Percentiles rank a stretch among this genome's conserved stretches.
phyloP scores from a whole-genome alignment of 768 basidiomycete genomes.

The Xerocomellus dryophilus region DNA sequence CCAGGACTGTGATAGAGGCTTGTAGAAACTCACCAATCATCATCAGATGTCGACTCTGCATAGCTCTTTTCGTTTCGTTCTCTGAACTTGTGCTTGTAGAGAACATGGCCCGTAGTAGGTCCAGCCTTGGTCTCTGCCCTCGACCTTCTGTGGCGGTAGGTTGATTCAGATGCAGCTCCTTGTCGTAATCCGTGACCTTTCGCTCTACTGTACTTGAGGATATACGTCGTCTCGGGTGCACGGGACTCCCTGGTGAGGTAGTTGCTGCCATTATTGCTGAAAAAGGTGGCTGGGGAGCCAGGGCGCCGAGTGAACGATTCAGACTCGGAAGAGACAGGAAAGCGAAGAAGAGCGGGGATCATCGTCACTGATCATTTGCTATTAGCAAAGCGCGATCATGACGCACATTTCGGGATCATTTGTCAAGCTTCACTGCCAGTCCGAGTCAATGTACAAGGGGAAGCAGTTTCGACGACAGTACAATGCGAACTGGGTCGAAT shows the following conservation, averaged over 20 bases:
- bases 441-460: too few relatives aligned
- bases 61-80: conserved; percentile 37
- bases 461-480: too few relatives aligned
- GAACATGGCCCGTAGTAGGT: conserved; percentile 4
- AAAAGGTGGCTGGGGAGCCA: background rate
- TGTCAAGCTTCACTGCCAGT: too few relatives aligned
- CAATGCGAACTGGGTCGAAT: too few relatives aligned
- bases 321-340: background rate
- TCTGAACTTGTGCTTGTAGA: conserved; percentile 5
- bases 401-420: background rate
- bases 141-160: background rate
- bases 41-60: conserved; percentile 41
- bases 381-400: background rate
- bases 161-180: background rate
- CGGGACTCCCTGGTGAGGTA: background rate
- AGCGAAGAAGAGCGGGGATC: background rate
- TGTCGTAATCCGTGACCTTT: background rate
- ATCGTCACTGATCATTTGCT: conserved; percentile 1
- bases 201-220: conserved; percentile 1
- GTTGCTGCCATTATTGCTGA: background rate
- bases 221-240: background rate
- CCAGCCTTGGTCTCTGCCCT: background rate
- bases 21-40: conserved; percentile 36
- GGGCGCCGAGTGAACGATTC: background rate
- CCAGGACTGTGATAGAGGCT: background rate